phyloP scores from a whole-genome alignment of 768 basidiomycete genomes.

The Amanita rimosa region DNA sequence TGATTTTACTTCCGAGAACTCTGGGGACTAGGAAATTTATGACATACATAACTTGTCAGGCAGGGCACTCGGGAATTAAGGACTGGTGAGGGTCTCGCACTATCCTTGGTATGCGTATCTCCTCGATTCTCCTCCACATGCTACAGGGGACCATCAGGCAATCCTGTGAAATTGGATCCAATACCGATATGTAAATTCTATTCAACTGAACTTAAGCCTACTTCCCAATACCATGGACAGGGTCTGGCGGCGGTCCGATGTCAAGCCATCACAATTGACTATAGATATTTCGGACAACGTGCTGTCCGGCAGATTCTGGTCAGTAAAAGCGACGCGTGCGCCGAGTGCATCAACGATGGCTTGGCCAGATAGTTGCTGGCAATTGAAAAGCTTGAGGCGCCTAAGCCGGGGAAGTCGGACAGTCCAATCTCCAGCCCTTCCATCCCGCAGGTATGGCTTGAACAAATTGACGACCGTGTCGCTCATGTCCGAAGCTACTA shows the following conservation, averaged over 20 bases:
- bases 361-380: constrained; percentile 50
- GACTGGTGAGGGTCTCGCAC: too few relatives aligned
- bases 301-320: constrained; percentile 15
- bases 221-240: neutral
- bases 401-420: constrained; percentile 40
- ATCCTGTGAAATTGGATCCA: too few relatives aligned
- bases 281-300: constrained; percentile 24
- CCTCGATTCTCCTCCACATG: too few relatives aligned
- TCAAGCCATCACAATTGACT: constrained; percentile 26
- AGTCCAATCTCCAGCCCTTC: constrained; percentile 8
- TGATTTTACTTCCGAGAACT: too few relatives aligned
- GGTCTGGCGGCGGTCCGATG: neutral
- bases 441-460: constrained; percentile 23
- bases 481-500: constrained; percentile 76
- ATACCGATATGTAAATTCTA: neutral
- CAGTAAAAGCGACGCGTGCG: constrained; percentile 32
- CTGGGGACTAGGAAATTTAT: too few relatives aligned
- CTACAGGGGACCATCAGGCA: too few relatives aligned
- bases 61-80: too few relatives aligned
- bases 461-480: constrained; percentile 56
- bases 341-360: constrained; percentile 42
- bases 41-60: too few relatives aligned
- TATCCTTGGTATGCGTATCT: too few relatives aligned
- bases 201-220: neutral
- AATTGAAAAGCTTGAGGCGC: constrained; percentile 44